These are phyloP conservation scores for Metarhizium humberi DNA, from an alignment of 2,329 filamentous ascomycete genomes.

Conservation along the genomic window DNA sequence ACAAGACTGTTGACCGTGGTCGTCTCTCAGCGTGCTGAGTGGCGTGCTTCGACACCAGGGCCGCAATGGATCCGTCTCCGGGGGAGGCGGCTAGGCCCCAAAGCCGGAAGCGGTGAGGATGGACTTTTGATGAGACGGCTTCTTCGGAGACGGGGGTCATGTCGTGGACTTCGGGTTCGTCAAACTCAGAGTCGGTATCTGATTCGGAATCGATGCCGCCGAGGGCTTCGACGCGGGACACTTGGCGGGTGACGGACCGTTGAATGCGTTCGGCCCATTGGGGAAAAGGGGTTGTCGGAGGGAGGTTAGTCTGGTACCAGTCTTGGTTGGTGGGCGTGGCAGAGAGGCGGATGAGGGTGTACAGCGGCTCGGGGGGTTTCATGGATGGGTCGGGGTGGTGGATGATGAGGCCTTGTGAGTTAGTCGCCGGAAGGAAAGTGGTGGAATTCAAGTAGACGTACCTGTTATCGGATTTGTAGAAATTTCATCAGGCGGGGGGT, in stretches of 20 bases:
- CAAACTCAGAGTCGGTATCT: slow-evolving; percentile 10
- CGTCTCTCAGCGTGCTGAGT: slow-evolving; percentile 38
- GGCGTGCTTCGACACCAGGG: slow-evolving; percentile 39
- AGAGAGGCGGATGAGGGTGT: slow-evolving; percentile 43
- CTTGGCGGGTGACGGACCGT: slow-evolving; percentile 31
- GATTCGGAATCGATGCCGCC: slow-evolving; percentile 20
- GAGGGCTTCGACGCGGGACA: slow-evolving; percentile 37
- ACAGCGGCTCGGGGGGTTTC: slow-evolving; percentile 29
- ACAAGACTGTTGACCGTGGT: slow-evolving; percentile 26
- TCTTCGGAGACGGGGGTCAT: slow-evolving; percentile 14
- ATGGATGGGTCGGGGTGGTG: slow-evolving; percentile 18
- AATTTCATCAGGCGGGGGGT: slow-evolving; percentile 22
- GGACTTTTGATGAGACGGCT: slow-evolving; percentile 30
- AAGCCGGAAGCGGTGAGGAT: slow-evolving; percentile 40
- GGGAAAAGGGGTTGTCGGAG: slow-evolving; percentile 17
- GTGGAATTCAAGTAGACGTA: slow-evolving; percentile 2
- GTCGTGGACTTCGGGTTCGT: slow-evolving; percentile 9
- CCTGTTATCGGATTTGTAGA: slow-evolving; percentile 23
- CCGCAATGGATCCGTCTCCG: slow-evolving; percentile 40
- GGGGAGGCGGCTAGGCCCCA: slow-evolving; percentile 45
- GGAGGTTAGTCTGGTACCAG: slow-evolving; percentile 45
- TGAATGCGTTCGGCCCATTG: slow-evolving; percentile 41
- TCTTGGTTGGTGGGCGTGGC: slow-evolving; percentile 39
- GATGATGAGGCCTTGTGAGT: slow-evolving; percentile 36
- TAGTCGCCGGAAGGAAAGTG: not conserved